Percentiles rank a stretch among this genome's conserved stretches.
Conservation (phyloP, 768 basidiomycete species). For the Mycena vulgaris region DNA sequence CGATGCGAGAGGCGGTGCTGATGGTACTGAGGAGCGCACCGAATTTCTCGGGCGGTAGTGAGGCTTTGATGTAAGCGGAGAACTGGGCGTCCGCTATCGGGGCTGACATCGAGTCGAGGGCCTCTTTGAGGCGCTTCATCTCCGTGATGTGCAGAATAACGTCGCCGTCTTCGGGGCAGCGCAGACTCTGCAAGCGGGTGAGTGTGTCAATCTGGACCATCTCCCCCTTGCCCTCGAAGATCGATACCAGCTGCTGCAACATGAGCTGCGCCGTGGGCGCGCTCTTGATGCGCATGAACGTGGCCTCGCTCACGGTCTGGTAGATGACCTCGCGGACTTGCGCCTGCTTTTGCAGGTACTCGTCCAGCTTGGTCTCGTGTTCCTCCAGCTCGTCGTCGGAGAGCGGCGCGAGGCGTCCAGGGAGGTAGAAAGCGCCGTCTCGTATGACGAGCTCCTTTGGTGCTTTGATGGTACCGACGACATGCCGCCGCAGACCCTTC, state of each 20-base stretch:
- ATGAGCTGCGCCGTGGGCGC: constrained; percentile 36
- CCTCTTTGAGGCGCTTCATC: constrained; percentile 50
- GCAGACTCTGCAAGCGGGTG: constrained; percentile 40
- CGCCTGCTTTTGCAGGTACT: constrained; percentile 45
- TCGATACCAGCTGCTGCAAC: constrained; percentile 43
- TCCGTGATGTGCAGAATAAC: constrained; percentile 23
- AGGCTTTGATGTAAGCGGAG: constrained; percentile 33
- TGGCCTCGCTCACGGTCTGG: constrained; percentile 40
- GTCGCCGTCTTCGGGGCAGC: constrained; percentile 35
- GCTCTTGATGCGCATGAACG: constrained; percentile 43
- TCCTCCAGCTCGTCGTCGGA: constrained; percentile 41
- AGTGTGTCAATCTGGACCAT: constrained; percentile 40
- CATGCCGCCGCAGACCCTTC: constrained; percentile 45
- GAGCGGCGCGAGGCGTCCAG: constrained; percentile 13
- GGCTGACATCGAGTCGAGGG: constrained; percentile 29
- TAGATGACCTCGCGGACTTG: constrained; percentile 45
- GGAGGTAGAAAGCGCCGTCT: constrained; percentile 36
- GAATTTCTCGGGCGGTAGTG: constrained; percentile 15
- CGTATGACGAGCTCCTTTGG: constrained; percentile 32
- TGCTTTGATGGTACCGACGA: constrained; percentile 40
- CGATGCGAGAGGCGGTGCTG: constrained; percentile 11
- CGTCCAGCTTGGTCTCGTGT: constrained; percentile 38
- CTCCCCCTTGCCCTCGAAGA: constrained; percentile 42
- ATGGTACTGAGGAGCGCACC: constrained; percentile 18
- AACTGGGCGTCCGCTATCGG: neutral